These are phyloP conservation scores for Colletotrichum phormii DNA, from an alignment of 2,329 filamentous ascomycete genomes.

Conservation along the genomic window DNA sequence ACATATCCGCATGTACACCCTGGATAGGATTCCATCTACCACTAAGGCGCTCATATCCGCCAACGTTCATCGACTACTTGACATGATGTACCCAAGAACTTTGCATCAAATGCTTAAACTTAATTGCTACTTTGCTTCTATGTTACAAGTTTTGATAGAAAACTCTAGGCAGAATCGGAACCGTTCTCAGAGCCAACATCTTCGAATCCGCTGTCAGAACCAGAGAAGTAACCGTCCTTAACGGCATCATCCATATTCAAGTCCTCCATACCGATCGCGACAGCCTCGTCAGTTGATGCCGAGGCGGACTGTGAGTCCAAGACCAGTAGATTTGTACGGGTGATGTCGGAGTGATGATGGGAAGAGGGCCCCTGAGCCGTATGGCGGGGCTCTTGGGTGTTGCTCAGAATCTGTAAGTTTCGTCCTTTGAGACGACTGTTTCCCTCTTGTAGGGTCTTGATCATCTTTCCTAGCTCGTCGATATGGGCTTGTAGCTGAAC, in stretches of 20 bases:
- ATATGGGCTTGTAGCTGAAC: not conserved
- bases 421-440: not conserved
- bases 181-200: not conserved
- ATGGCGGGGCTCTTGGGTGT: not conserved
- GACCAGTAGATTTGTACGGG: not conserved
- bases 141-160: too few species aligned
- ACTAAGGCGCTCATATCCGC: not conserved
- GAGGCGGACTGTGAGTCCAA: not conserved
- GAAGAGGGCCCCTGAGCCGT: not conserved
- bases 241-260: not conserved
- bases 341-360: not conserved
- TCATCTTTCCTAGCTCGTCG: not conserved
- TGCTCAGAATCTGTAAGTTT: not conserved
- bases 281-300: not conserved
- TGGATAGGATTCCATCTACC: not conserved
- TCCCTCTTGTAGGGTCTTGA: not conserved
- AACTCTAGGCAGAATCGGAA: not conserved
- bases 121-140: not conserved
- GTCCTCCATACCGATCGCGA: not conserved
- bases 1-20: not conserved
- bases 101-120: not conserved
- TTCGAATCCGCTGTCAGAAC: conserved; percentile 4
- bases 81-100: not conserved
- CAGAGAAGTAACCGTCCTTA: not conserved
- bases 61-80: not conserved